These are phyloP conservation scores for Aspergillus sparsus DNA, from an alignment of 495 filamentous ascomycete genomes.

Conservation along the genomic window DNA sequence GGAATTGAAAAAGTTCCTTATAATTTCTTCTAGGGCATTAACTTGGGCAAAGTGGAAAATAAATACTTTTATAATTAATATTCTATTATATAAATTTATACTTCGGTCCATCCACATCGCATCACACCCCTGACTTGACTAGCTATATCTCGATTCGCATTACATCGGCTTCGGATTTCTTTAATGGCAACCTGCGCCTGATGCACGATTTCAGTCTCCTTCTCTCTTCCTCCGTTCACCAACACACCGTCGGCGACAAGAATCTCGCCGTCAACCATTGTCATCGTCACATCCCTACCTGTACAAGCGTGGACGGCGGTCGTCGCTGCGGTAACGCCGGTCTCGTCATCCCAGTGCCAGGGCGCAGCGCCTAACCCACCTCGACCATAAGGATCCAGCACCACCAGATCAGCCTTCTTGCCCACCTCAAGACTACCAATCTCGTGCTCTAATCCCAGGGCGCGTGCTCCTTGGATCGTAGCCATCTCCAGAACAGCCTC, in stretches of 20 bases:
- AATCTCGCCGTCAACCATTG: conserved; percentile 48
- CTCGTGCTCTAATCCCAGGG: conserved; percentile 45
- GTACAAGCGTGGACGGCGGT: conserved; percentile 51
- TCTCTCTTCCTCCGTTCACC: conserved; percentile 37
- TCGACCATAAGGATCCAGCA: conserved; percentile 37
- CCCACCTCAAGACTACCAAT: conserved; percentile 54
- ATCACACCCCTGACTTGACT: neutral
- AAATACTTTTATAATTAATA: neutral
- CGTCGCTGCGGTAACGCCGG: conserved; percentile 40
- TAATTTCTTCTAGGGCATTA: no score
- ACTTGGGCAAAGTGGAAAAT: neutral
- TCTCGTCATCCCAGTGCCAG: conserved; percentile 21
- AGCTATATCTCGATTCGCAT: neutral
- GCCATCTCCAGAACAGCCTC: conserved; percentile 53
- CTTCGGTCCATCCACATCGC: neutral
- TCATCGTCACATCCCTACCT: conserved; percentile 48
- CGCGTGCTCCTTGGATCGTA: conserved; percentile 52
- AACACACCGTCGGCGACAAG: conserved; percentile 1
- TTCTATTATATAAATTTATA: neutral
- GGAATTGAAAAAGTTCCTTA: no score
- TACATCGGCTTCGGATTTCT: neutral
- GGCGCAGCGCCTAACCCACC: conserved; percentile 16
- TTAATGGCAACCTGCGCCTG: conserved; percentile 32
- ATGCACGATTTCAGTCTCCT: conserved; percentile 35
- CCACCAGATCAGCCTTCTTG: conserved; percentile 57